Conservation (phyloP, 768 basidiomycete genomes). For the Xerocomellus amylosporus region DNA sequence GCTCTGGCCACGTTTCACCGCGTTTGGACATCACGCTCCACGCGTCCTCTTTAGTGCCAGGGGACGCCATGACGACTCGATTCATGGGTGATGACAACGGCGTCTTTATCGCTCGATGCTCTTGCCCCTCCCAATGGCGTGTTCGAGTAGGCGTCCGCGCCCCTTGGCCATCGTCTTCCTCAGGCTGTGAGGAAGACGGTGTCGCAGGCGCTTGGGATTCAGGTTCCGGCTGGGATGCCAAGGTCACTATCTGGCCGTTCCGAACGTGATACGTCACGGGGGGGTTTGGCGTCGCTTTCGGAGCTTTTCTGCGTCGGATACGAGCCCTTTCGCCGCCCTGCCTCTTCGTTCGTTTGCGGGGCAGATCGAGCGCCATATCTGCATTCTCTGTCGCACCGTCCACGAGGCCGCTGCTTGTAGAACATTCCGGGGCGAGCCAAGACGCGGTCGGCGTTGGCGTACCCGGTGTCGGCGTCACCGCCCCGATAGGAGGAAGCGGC, state of each 20-base stretch:
- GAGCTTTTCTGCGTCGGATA: not conserved
- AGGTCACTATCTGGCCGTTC: conserved; percentile 14
- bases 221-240: not conserved
- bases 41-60: not conserved
- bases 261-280: conserved; percentile 10
- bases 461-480: not conserved
- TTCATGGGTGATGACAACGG: not conserved
- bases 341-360: conserved; percentile 4
- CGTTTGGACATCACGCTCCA: not conserved
- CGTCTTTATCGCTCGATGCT: not conserved
- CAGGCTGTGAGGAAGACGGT: not conserved
- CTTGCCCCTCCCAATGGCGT: not conserved
- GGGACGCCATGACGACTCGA: not conserved
- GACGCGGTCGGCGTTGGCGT: not conserved
- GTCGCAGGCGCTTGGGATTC: not conserved
- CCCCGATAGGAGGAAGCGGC: not conserved
- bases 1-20: conserved; percentile 15
- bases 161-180: not conserved
- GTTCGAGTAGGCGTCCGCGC: not conserved
- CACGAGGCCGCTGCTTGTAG: not conserved
- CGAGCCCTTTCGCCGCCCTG: not conserved
- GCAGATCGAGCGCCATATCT: not conserved
- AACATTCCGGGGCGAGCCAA: not conserved
- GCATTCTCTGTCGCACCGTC: not conserved
- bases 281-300: not conserved